Conservation (phyloP, 2,329 filamentous ascomycete species). For the Ophiostoma piceae region DNA sequence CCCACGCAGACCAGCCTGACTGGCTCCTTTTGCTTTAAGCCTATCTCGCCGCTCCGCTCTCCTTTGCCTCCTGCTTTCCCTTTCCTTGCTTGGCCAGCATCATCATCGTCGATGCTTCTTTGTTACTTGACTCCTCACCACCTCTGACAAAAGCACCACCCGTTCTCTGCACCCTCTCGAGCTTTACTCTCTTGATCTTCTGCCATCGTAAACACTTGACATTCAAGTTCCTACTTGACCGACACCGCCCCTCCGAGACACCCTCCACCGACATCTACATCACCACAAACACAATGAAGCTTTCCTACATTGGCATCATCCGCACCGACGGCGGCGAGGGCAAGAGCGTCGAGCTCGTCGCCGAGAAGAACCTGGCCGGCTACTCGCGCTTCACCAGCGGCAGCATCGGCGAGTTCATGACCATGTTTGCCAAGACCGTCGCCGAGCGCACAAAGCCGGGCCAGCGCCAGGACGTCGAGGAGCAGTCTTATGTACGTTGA, state of each 20-base stretch:
- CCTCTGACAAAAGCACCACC: background rate
- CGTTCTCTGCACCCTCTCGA: background rate
- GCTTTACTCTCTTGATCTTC: background rate
- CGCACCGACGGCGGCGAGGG: slow-evolving; percentile 37
- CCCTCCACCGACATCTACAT: background rate
- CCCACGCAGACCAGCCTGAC: background rate
- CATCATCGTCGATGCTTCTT: slow-evolving; percentile 1
- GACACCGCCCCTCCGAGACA: slow-evolving; percentile 3
- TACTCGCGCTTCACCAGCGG: slow-evolving; percentile 75
- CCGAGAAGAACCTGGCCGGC: slow-evolving; percentile 70
- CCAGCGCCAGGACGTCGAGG: slow-evolving; percentile 81
- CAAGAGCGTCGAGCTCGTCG: slow-evolving; percentile 30
- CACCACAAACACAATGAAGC: background rate
- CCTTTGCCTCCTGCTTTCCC: background rate
- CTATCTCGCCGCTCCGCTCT: slow-evolving; percentile 10
- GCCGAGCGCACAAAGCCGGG: slow-evolving; percentile 68
- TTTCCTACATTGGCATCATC: background rate
- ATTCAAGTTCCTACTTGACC: background rate
- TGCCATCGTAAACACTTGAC: background rate
- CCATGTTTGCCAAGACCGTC: slow-evolving; percentile 78
- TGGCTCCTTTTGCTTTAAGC: background rate
- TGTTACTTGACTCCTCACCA: background rate
- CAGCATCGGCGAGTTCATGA: slow-evolving; percentile 49
- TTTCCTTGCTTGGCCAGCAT: slow-evolving; percentile 5
- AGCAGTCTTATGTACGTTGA: slow-evolving; percentile 47